Evolutionary conservation across 2,329 filamentous ascomycete genomes (phyloP).

Genomic region (Scedosporium dehoogii): DNA sequence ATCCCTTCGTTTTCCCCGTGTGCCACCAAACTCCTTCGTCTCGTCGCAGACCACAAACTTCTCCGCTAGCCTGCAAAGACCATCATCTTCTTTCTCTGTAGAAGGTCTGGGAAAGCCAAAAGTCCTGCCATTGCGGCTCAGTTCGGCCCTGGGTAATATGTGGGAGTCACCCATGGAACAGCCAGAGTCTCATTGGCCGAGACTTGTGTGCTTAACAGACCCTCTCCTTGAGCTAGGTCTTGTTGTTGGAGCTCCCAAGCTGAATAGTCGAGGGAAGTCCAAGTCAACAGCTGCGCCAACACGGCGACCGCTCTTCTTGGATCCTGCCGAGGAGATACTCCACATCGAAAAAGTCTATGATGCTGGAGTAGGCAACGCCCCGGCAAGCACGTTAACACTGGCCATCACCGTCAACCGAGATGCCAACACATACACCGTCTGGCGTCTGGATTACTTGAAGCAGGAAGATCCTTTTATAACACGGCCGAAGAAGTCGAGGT

Average conservation of each 20-base stretch:
- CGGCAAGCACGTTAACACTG: constrained; percentile 50
- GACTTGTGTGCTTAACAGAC: constrained; percentile 75
- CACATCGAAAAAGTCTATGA: constrained; percentile 65
- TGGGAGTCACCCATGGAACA: constrained; percentile 45
- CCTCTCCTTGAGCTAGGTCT: constrained; percentile 79
- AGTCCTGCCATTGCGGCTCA: constrained; percentile 40
- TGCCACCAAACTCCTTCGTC: constrained; percentile 76
- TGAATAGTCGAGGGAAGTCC: constrained; percentile 17
- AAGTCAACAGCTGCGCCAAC: constrained; percentile 21
- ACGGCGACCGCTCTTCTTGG: constrained; percentile 47
- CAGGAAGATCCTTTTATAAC: constrained; percentile 49
- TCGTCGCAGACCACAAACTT: constrained; percentile 49
- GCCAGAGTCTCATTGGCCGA: constrained; percentile 53
- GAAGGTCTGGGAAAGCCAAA: constrained; percentile 47
- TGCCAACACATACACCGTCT: constrained; percentile 69
- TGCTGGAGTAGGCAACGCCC: constrained; percentile 28
- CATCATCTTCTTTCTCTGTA: constrained; percentile 36
- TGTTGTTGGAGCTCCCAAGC: constrained; percentile 54
- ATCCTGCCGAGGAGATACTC: constrained; percentile 70
- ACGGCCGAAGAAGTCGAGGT: constrained; percentile 33
- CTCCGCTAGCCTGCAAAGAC: constrained; percentile 23
- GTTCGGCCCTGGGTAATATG: constrained; percentile 45
- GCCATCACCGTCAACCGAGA: constrained; percentile 75
- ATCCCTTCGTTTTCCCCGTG: constrained; percentile 47
- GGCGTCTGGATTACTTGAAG: constrained; percentile 70